Base-by-base conservation (phyloP, 1,284 basidiomycete species). In the Coniferiporia weirii region DNA sequence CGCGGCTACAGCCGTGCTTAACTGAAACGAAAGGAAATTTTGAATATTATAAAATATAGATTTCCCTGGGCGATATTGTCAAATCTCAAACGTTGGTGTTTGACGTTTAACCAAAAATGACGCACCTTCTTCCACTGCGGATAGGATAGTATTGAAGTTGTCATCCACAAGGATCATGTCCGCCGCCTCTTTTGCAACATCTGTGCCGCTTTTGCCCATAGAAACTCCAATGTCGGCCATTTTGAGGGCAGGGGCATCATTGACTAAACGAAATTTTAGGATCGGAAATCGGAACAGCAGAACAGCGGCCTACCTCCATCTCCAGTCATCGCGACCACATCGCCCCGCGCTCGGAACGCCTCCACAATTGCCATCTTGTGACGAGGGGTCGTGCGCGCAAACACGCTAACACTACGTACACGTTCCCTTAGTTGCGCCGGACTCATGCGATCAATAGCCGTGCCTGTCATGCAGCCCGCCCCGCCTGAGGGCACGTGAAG, bases 41-140 rank as follows among this genome's bases (percentile, higher is more conserved):
- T 98, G 95, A 68, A 98, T 97, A 68, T 99, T 98, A 76, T 96
- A 93, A 73, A 98, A 99, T 67, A 98, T 98, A 3, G 91, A 91
- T 85, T 98, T 96, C 58, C 92, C 89, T 46, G 15, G 8, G 15
- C 38, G 15, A 9, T 7, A 40, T 40, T 12, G 38, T 46, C 17
- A 46, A 46, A 8, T 46, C 44, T 3, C 44, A 40, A 40, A 15
- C 38, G 3, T 5, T 27, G 27, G 59, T 34, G 38, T 55, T 44
- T 7, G 50, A 35, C 19, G 27, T 20, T 34, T 17, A 3, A 17
- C 40, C 12, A 3, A 1, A 53, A 43, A 45, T 15, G 50, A 70
- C 76, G 53, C 53, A 87, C 92, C 96, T 79, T 99, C 96, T 75
- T 98, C 95, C 49, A 98, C 86, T 1, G 95, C 96, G 7, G 93